Evolutionary conservation across 2,329 filamentous ascomycete genomes (phyloP).

Genomic region (Cladorrhinum sp.): DNA sequence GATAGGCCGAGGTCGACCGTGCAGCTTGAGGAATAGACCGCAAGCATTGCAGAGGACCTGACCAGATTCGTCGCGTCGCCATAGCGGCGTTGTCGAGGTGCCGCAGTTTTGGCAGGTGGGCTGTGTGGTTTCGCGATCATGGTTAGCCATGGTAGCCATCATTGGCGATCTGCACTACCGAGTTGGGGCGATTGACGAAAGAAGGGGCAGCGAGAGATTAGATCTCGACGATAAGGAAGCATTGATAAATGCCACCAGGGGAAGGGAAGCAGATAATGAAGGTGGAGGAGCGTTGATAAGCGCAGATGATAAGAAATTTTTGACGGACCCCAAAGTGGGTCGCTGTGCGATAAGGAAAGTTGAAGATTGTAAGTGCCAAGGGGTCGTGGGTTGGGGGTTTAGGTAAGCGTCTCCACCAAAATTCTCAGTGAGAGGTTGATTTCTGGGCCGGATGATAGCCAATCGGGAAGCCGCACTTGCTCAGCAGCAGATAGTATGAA

Average conservation of each 20-base stretch:
- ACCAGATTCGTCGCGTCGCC: slow-evolving; percentile 94
- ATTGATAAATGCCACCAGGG: slow-evolving; percentile 24
- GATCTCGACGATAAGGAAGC: slow-evolving; percentile 28
- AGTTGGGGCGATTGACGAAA: not conserved
- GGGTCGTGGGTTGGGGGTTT: slow-evolving; percentile 4
- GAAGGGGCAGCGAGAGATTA: slow-evolving; percentile 23
- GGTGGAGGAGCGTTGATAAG: slow-evolving; percentile 26
- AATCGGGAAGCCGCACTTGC: not conserved
- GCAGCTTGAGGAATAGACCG: slow-evolving; percentile 94
- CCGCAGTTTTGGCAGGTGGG: slow-evolving; percentile 95
- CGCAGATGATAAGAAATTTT: slow-evolving; percentile 29
- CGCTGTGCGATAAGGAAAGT: slow-evolving; percentile 18
- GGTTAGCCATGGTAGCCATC: slow-evolving; percentile 54
- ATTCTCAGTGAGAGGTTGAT: not conserved
- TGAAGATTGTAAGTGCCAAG: not conserved
- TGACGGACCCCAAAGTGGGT: slow-evolving; percentile 24
- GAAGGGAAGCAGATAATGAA: slow-evolving; percentile 18
- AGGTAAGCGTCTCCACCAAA: slow-evolving; percentile 10
- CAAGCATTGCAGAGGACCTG: slow-evolving; percentile 98
- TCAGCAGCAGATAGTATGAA: not conserved
- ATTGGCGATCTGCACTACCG: slow-evolving; percentile 29
- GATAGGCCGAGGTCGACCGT: slow-evolving; percentile 88
- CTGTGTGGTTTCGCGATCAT: slow-evolving; percentile 66
- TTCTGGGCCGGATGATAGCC: not conserved
- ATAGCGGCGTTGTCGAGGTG: slow-evolving; percentile 92